Conservation (phyloP, 306 rosid genomes). For the Begonia fuchsioides region DNA sequence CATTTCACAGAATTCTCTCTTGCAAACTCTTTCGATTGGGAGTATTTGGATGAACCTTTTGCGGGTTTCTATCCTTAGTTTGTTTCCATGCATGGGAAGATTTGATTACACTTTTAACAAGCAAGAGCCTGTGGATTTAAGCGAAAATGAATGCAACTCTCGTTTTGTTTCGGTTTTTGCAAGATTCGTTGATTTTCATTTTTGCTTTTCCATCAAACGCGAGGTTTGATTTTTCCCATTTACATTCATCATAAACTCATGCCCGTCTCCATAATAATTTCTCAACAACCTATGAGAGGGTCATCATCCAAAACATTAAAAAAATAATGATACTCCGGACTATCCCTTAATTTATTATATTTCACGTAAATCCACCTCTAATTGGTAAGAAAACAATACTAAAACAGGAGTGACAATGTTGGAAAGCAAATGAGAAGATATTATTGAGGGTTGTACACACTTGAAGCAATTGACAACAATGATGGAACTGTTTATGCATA, state of each 20-base stretch:
- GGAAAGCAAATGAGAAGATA: neutral
- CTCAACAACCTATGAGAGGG: neutral
- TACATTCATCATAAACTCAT: neutral
- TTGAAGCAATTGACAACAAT: constrained; percentile 22
- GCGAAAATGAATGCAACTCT: too few species aligned
- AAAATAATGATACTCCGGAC: too few species aligned
- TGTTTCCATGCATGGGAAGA: neutral
- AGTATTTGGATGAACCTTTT: neutral
- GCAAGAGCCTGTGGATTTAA: too few species aligned
- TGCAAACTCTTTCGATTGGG: too few species aligned
- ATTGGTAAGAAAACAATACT: neutral
- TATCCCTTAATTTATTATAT: too few species aligned
- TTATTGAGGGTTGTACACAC: constrained; percentile 11
- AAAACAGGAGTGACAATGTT: neutral
- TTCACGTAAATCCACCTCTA: too few species aligned
- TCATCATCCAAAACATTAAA: too few species aligned
- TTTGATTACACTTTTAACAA: too few species aligned
- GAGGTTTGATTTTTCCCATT: too few species aligned
- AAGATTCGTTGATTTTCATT: too few species aligned
- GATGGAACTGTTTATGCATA: constrained; percentile 20
- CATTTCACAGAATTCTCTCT: neutral
- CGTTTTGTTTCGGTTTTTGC: too few species aligned
- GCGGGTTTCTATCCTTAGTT: neutral
- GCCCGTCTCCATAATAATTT: neutral
- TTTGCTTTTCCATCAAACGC: too few species aligned